A percentile compares a stretch with the other conserved stretches of the same genome.
phyloP scores from a whole-genome alignment of 2,329 filamentous ascomycete species.

The Fonsecaea pugnacius region DNA sequence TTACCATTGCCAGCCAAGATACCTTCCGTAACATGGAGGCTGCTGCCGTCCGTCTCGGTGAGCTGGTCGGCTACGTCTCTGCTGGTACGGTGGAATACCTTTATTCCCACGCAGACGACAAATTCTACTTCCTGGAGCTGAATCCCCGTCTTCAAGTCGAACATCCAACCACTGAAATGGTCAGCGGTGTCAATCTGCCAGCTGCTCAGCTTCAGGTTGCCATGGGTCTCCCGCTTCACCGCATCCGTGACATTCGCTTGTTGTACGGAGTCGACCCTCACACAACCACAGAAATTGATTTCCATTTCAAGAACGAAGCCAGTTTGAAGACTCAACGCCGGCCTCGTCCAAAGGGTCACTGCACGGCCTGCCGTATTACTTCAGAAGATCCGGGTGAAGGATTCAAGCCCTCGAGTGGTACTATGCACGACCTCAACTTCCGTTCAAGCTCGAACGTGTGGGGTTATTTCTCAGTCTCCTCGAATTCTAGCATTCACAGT shows the following conservation, averaged over 20 bases:
- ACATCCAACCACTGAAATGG: slow-evolving; percentile 99
- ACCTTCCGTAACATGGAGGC: slow-evolving; percentile 98
- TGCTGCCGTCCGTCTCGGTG: slow-evolving; percentile 89
- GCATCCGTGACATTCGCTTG: slow-evolving; percentile 93
- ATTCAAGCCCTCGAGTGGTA: slow-evolving; percentile 99
- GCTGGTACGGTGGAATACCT: slow-evolving; percentile 98
- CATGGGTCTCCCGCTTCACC: slow-evolving; percentile 95
- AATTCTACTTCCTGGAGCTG: slow-evolving; percentile 98
- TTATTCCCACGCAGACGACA: slow-evolving; percentile 96
- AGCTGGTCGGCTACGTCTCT: slow-evolving; percentile 95
- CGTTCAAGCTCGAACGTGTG: slow-evolving; percentile 97
- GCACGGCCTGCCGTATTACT: slow-evolving; percentile 97
- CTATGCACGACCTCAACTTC: slow-evolving; percentile 99
- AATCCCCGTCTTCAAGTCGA: slow-evolving; percentile 99
- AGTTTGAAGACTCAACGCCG: slow-evolving; percentile 84
- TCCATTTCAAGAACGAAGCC: slow-evolving; percentile 87
- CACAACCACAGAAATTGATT: slow-evolving; percentile 85
- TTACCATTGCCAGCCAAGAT: slow-evolving; percentile 85
- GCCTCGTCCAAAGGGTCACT: slow-evolving; percentile 93
- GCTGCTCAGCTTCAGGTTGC: slow-evolving; percentile 98
- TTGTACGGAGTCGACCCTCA: slow-evolving; percentile 95
- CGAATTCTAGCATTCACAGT: slow-evolving; percentile 95
- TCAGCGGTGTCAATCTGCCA: slow-evolving; percentile 94
- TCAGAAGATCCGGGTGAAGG: slow-evolving; percentile 98
- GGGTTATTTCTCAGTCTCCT: slow-evolving; percentile 99